Evolutionary conservation across 352 stramenopile species (phyloP).

Genomic region (Thalassiosira sp.): DNA sequence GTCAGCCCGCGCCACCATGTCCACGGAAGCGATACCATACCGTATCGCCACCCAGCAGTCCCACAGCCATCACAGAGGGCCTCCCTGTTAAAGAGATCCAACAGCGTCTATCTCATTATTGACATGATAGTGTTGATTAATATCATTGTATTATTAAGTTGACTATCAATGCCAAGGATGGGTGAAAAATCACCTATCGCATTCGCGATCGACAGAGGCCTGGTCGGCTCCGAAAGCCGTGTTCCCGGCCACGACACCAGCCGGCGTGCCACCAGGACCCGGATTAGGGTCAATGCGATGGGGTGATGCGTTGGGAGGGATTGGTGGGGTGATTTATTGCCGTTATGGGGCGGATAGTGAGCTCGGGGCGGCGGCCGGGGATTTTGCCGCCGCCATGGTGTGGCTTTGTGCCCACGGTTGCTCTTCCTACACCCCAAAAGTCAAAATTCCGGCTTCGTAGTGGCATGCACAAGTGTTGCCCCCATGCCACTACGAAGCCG

Average conservation of each 20-base stretch:
- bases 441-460: neutral
- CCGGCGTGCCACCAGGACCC: neutral
- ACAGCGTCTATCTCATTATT: no score
- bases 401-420: neutral
- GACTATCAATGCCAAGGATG: neutral
- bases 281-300: neutral
- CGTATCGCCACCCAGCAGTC: no score
- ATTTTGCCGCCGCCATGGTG: neutral
- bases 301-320: neutral
- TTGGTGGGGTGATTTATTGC: neutral
- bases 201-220: neutral
- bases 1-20: no score
- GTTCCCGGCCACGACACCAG: neutral
- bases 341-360: neutral
- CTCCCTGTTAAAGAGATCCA: no score
- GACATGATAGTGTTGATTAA: no score
- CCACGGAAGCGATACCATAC: no score
- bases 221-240: neutral
- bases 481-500: neutral
- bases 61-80: no score
- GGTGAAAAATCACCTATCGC: neutral
- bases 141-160: conserved; percentile 2
- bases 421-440: neutral
- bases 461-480: neutral
- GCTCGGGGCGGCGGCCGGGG: no score